Evolutionary conservation across 2,329 filamentous ascomycete genomes (phyloP).

Genomic region (Albophoma yamanashiensis): DNA sequence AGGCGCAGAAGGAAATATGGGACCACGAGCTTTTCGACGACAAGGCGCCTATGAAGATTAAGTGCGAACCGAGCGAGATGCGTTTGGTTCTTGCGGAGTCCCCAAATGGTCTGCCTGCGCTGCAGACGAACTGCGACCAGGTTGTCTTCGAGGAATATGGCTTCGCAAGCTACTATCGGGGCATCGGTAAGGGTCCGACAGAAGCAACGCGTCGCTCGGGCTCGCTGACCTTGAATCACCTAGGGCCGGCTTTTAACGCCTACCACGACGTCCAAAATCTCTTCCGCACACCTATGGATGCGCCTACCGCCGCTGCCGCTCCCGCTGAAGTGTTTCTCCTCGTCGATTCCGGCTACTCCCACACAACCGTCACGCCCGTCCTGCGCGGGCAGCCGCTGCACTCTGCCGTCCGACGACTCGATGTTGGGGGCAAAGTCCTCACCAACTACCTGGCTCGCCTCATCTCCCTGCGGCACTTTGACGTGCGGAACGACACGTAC

Average conservation of each 20-base stretch:
- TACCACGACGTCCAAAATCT: conserved; percentile 68
- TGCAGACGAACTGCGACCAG: conserved; percentile 89
- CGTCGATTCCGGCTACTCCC: conserved; percentile 85
- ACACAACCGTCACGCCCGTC: conserved; percentile 82
- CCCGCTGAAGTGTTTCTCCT: conserved; percentile 78
- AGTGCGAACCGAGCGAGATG: conserved; percentile 70
- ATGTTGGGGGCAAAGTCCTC: conserved; percentile 84
- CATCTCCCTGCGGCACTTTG: conserved; percentile 83
- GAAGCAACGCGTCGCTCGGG: neutral
- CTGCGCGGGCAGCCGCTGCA: conserved; percentile 74
- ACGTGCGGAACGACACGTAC: conserved; percentile 88
- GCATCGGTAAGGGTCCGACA: conserved; percentile 41
- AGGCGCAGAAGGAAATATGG: conserved; percentile 92
- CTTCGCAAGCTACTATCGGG: conserved; percentile 76
- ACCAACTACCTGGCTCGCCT: conserved; percentile 89
- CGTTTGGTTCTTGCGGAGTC: conserved; percentile 78
- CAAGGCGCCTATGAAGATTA: conserved; percentile 45
- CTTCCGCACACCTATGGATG: conserved; percentile 48
- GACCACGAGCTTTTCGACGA: conserved; percentile 74
- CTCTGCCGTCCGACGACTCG: conserved; percentile 69
- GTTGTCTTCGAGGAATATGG: conserved; percentile 97
- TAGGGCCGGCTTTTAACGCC: conserved; percentile 66
- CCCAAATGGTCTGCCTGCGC: conserved; percentile 66
- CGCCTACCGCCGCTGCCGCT: conserved; percentile 25
- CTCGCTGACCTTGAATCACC: conserved; percentile 1